phyloP scores from a whole-genome alignment of 1,284 basidiomycete species.

The Phellopilus nigrolimitatus region DNA sequence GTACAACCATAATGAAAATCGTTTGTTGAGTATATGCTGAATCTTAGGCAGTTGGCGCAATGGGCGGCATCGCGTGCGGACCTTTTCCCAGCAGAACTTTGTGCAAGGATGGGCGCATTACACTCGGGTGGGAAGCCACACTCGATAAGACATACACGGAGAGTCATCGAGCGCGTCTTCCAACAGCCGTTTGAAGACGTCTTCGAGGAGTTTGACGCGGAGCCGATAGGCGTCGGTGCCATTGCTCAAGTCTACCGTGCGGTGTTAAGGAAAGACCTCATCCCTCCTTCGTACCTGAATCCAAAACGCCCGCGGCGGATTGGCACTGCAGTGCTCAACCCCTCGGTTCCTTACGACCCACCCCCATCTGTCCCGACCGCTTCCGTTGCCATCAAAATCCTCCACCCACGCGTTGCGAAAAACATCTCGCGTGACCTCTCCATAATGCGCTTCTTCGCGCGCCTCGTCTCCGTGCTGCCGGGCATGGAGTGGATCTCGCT shows the following conservation, averaged over 20 bases:
- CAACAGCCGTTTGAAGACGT: slow-evolving; percentile 80
- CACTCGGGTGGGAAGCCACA: slow-evolving; percentile 91
- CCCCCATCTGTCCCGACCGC: slow-evolving; percentile 70
- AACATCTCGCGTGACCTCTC: slow-evolving; percentile 85
- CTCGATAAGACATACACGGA: slow-evolving; percentile 75
- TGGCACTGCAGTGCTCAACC: slow-evolving; percentile 44
- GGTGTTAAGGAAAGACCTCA: slow-evolving; percentile 75
- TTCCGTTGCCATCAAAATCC: slow-evolving; percentile 92
- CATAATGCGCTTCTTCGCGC: slow-evolving; percentile 94
- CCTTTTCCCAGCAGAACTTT: slow-evolving; percentile 91
- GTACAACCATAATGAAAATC: slow-evolving; percentile 36
- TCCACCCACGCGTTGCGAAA: slow-evolving; percentile 83
- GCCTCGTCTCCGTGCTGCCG: slow-evolving; percentile 74
- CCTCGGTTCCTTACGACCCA: slow-evolving; percentile 53
- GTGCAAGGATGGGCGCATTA: slow-evolving; percentile 78
- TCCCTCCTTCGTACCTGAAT: slow-evolving; percentile 76
- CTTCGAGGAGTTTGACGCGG: slow-evolving; percentile 86
- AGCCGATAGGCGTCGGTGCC: slow-evolving; percentile 94
- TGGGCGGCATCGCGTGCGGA: slow-evolving; percentile 98
- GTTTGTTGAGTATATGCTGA: slow-evolving; percentile 6
- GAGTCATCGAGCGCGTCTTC: slow-evolving; percentile 84
- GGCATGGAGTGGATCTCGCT: slow-evolving; percentile 97
- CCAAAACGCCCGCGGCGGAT: slow-evolving; percentile 54
- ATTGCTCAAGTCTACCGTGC: slow-evolving; percentile 96
- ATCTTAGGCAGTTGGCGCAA: slow-evolving; percentile 75